These are phyloP conservation scores for Nakazawaea pomicola DNA, from an alignment of 805 yeast genomes.

Conservation along the genomic window DNA sequence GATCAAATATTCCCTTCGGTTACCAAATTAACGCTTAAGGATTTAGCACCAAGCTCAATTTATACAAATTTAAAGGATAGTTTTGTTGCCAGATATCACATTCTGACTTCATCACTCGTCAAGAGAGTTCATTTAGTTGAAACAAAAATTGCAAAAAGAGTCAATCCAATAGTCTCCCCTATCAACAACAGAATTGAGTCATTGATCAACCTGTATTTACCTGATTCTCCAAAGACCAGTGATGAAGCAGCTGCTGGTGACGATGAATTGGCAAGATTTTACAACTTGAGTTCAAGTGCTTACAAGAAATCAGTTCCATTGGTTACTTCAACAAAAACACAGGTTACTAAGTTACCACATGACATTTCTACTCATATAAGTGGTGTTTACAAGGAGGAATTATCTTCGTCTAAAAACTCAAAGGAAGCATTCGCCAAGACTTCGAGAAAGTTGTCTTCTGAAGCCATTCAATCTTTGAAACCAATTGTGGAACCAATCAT, in stretches of 20 bases:
- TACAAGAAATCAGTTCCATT: slow-evolving; percentile 23
- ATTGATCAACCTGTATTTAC: slow-evolving; percentile 22
- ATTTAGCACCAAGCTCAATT: slow-evolving; percentile 2
- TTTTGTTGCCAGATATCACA: not conserved
- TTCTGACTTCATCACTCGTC: not conserved
- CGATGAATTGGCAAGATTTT: slow-evolving; percentile 24
- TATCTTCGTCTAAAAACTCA: slow-evolving; percentile 17
- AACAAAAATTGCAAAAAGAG: too few relatives aligned
- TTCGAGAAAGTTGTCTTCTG: slow-evolving; percentile 30
- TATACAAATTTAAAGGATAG: not conserved
- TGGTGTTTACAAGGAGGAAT: slow-evolving; percentile 24
- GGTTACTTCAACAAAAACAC: slow-evolving; percentile 15
- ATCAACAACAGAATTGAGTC: slow-evolving; percentile 26
- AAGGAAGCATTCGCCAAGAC: slow-evolving; percentile 31
- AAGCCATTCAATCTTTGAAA: slow-evolving; percentile 27
- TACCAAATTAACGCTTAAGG: slow-evolving; percentile 18
- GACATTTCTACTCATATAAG: slow-evolving; percentile 26
- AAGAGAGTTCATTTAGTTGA: slow-evolving; percentile 6
- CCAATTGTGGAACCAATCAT: slow-evolving; percentile 24
- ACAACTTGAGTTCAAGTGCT: slow-evolving; percentile 21
- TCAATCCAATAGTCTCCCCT: slow-evolving; percentile 23
- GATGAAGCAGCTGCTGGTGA: slow-evolving; percentile 8
- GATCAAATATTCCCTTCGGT: slow-evolving; percentile 26
- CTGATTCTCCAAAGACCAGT: slow-evolving; percentile 16
- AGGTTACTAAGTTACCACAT: slow-evolving; percentile 13